Evolutionary conservation across 2,329 filamentous ascomycete species (phyloP).

Genomic region (Tolypocladium pustulatum): DNA sequence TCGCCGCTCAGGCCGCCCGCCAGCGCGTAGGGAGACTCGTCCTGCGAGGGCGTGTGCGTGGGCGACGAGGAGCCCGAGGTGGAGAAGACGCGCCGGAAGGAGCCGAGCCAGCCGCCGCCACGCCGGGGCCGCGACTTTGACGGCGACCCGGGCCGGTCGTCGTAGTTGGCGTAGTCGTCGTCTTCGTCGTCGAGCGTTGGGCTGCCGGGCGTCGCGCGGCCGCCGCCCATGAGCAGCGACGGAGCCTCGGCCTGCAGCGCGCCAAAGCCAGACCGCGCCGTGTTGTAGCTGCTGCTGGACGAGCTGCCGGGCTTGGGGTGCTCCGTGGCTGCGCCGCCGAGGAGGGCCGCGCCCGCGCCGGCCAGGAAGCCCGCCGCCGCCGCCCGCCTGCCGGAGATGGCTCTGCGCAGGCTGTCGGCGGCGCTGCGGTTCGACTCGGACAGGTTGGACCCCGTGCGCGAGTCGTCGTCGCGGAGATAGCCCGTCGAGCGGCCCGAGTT

Average conservation of each 20-base stretch:
- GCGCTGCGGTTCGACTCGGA: constrained; percentile 42
- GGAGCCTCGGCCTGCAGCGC: constrained; percentile 44
- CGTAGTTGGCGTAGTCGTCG: constrained; percentile 22
- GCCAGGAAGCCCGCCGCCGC: neutral
- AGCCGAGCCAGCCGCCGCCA: constrained; percentile 64
- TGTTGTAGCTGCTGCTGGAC: constrained; percentile 37
- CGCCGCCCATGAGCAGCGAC: constrained; percentile 20
- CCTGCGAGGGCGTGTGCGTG: constrained; percentile 11
- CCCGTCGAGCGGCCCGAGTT: constrained; percentile 24
- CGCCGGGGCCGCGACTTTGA: constrained; percentile 41
- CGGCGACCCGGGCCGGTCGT: constrained; percentile 37
- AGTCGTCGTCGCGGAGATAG: constrained; percentile 32
- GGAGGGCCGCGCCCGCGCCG: neutral
- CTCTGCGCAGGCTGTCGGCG: constrained; percentile 28
- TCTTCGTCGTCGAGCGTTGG: constrained; percentile 1
- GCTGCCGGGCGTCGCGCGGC: constrained; percentile 7
- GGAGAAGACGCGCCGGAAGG: constrained; percentile 51
- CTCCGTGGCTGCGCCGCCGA: constrained; percentile 11
- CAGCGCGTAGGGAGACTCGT: constrained; percentile 20
- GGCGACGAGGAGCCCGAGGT: constrained; percentile 22
- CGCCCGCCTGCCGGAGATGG: constrained; percentile 18
- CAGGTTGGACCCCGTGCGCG: constrained; percentile 44
- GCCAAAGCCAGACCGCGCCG: constrained; percentile 42
- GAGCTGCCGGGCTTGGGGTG: constrained; percentile 27
- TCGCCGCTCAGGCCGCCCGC: constrained; percentile 34